Evolutionary conservation across 2,329 filamentous ascomycete species (phyloP).

Genomic region (Aspergillus awamori): DNA sequence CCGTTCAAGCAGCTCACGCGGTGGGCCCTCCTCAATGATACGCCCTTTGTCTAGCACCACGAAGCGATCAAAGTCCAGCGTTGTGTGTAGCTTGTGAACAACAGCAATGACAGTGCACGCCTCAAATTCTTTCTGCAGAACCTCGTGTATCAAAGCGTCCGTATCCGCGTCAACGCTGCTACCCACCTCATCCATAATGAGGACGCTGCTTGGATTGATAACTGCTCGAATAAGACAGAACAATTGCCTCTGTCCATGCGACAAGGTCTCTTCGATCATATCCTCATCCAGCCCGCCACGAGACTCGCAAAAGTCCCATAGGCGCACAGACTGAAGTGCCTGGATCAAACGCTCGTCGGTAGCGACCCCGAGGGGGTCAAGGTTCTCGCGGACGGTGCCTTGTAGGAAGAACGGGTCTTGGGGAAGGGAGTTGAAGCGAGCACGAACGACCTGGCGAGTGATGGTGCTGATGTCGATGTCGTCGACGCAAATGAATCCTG

Average conservation of each 20-base stretch:
- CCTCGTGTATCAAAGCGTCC: not conserved
- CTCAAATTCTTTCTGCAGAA: not conserved
- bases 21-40: not conserved
- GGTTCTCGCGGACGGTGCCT: conserved; percentile 26
- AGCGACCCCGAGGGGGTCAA: conserved; percentile 31
- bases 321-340: conserved; percentile 27
- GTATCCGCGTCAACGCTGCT: not conserved
- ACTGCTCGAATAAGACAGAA: conserved; percentile 73
- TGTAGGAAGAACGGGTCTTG: conserved; percentile 28
- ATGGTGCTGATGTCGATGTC: conserved; percentile 27
- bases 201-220: not conserved
- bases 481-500: conserved; percentile 29
- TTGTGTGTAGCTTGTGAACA: not conserved
- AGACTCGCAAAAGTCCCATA: conserved; percentile 26
- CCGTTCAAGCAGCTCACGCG: not conserved
- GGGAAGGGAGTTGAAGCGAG: conserved; percentile 23
- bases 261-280: conserved; percentile 54
- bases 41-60: not conserved
- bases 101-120: not conserved
- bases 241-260: conserved; percentile 73
- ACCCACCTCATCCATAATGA: not conserved
- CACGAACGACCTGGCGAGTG: conserved; percentile 19
- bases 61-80: not conserved
- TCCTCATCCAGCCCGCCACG: conserved; percentile 26
- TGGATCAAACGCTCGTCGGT: conserved; percentile 25